Conservation (phyloP, 805 yeast genomes). For the Saturnispora diversa region DNA sequence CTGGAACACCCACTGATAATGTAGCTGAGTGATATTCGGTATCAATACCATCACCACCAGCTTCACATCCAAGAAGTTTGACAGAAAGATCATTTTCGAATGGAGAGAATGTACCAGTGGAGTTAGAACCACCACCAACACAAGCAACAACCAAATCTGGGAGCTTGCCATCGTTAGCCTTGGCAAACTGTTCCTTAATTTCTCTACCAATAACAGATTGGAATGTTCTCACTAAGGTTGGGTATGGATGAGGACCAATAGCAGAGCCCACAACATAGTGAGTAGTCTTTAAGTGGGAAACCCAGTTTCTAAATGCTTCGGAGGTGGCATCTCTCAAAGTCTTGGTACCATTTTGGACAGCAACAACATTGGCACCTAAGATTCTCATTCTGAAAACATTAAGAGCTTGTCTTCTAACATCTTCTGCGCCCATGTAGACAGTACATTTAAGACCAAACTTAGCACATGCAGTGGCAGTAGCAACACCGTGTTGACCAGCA, state of each 20-base stretch:
- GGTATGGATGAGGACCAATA: constrained; percentile 99
- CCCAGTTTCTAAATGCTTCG: constrained; percentile 96
- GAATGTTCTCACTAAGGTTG: constrained; percentile 95
- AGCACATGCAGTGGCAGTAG: constrained; percentile 89
- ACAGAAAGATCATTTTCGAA: constrained; percentile 78
- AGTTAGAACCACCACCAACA: constrained; percentile 98
- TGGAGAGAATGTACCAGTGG: constrained; percentile 92
- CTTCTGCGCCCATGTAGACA: constrained; percentile 98
- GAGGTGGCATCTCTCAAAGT: constrained; percentile 97
- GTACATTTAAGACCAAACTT: constrained; percentile 89
- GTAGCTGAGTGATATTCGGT: constrained; percentile 91
- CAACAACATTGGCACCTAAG: constrained; percentile 89
- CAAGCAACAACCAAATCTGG: constrained; percentile 97
- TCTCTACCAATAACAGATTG: constrained; percentile 95
- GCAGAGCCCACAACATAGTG: constrained; percentile 98
- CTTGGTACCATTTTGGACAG: constrained; percentile 90
- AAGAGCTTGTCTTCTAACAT: constrained; percentile 95
- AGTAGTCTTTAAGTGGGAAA: constrained; percentile 72
- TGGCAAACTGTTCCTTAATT: constrained; percentile 83
- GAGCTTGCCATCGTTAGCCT: constrained; percentile 67
- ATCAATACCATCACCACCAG: constrained; percentile 96
- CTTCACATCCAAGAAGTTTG: constrained; percentile 87
- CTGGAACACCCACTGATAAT: constrained; percentile 87
- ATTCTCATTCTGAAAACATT: constrained; percentile 97
- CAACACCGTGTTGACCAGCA: constrained; percentile 92